These are phyloP conservation scores for Trichoderma sp. DNA, from an alignment of 2,329 filamentous ascomycete species.

Conservation along the genomic window DNA sequence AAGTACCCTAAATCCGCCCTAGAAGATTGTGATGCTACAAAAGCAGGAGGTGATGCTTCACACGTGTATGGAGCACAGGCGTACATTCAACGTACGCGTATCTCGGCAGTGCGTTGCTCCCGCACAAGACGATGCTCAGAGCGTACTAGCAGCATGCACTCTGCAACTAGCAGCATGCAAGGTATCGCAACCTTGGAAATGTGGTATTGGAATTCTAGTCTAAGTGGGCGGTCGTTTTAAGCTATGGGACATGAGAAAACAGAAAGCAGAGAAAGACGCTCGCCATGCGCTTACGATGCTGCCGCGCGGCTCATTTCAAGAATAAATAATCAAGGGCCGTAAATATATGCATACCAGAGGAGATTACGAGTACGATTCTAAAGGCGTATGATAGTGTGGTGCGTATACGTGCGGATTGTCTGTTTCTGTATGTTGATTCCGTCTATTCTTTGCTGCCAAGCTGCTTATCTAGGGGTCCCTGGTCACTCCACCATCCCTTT, in stretches of 20 bases:
- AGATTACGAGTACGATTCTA: not conserved
- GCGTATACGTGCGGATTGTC: not conserved
- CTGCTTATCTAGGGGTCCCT: not conserved
- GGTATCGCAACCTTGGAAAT: not conserved
- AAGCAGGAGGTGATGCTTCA: not conserved
- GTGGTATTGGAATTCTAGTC: not conserved
- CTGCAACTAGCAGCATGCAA: not conserved
- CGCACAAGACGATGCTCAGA: not conserved
- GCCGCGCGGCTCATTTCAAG: not conserved
- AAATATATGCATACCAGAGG: not conserved
- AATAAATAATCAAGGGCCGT: not conserved
- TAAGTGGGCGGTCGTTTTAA: not conserved
- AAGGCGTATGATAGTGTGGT: not conserved
- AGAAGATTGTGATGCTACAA: not conserved
- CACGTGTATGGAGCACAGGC: not conserved
- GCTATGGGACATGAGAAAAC: not conserved
- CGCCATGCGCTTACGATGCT: not conserved
- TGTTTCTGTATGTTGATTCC: not conserved
- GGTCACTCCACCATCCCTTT: not conserved
- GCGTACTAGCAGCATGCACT: not conserved
- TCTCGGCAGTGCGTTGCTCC: slow-evolving; percentile 5
- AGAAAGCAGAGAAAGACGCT: not conserved
- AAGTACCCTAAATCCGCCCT: not conserved
- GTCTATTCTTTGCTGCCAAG: not conserved
- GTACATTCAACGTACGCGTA: not conserved